Evolutionary conservation across 164 flowering plant species (phyloP), one percentile per base, ranked within the genome.

Genomic region (Sedum album): DNA sequence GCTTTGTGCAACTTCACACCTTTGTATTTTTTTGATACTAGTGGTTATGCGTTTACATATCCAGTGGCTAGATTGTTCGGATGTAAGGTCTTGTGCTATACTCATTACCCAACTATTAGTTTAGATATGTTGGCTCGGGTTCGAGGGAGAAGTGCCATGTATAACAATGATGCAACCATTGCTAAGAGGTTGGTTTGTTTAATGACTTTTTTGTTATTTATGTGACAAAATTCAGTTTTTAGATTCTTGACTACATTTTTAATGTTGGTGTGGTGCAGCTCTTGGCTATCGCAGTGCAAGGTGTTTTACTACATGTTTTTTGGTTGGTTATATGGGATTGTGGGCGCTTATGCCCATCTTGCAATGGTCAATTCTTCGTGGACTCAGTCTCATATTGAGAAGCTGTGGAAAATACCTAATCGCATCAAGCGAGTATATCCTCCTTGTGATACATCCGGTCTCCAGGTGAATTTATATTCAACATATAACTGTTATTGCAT

Each of bases 1-100:
- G 99, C 99, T 71, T 76, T 94, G 67, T 71, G 86, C 83, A 84
- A 83, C 74, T 82, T 80, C 64, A 88, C 94, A 9, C 97, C 97
- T 53, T 64, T 69, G 28, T 83, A 86, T 77, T 94, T 80, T 74
- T 83, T 91, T 67, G 97, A 91, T 76, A 94, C 89, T 4, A 86
- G 96, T 79, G 99, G 99, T 66, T 91, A 94, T 84, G 97, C 99
- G 33, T 91, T 94, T 73, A 88, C 99, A 1, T 91, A 94, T 80
- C 97, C 99, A 13, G 77, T 91, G 72, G 96, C 96, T 17, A 76
- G 96, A 69, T 7, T 85, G 57, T 94, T 91, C 82, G 99, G 99
- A 42, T 91, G 99, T 81, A 88, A 82, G 77, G 95, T 94, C 71
- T 71, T 94, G 55, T 87, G 92, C 81, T 90, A 94, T 72, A 91